Percentiles rank a stretch among this genome's conserved stretches.
Evolutionary conservation across 768 basidiomycete species (phyloP).

Genomic region (Panaeolus papilionaceus): DNA sequence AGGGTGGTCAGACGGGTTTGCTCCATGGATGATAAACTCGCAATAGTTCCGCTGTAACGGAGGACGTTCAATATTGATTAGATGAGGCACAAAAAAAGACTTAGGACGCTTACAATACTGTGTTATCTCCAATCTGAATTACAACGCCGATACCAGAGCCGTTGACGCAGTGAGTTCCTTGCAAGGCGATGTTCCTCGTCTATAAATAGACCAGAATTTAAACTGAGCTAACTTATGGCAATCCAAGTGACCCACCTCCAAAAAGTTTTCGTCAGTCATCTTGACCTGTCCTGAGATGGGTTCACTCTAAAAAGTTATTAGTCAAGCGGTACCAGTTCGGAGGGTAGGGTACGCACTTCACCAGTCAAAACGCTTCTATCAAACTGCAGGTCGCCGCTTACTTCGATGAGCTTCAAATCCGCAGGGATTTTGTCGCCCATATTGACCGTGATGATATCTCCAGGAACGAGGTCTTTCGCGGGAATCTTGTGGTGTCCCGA

Average conservation of each 20-base stretch:
- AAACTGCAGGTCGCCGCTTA: conserved; percentile 61
- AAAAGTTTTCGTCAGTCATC: conserved; percentile 40
- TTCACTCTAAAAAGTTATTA: conserved; percentile 37
- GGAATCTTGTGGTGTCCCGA: conserved; percentile 49
- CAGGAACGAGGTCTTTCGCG: conserved; percentile 68
- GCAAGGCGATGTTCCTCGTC: conserved; percentile 66
- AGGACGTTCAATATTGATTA: not conserved
- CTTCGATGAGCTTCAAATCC: conserved; percentile 68
- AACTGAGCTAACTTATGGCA: not conserved
- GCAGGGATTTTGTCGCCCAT: conserved; percentile 77
- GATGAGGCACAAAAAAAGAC: no score
- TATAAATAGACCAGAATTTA: conserved; percentile 26
- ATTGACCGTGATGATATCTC: conserved; percentile 66
- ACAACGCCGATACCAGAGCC: conserved; percentile 55
- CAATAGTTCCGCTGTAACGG: conserved; percentile 37
- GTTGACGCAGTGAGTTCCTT: conserved; percentile 58
- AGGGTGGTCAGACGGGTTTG: conserved; percentile 50
- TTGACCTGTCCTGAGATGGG: conserved; percentile 37
- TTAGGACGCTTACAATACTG: conserved; percentile 44
- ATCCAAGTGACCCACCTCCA: conserved; percentile 27
- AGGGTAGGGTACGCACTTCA: conserved; percentile 36
- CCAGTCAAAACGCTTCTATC: conserved; percentile 73
- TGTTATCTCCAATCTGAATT: conserved; percentile 54
- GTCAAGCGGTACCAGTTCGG: not conserved
- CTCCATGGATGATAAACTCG: conserved; percentile 45